Base-by-base conservation (phyloP, 179 eudicot species). In the Beta corolliflora region DNA sequence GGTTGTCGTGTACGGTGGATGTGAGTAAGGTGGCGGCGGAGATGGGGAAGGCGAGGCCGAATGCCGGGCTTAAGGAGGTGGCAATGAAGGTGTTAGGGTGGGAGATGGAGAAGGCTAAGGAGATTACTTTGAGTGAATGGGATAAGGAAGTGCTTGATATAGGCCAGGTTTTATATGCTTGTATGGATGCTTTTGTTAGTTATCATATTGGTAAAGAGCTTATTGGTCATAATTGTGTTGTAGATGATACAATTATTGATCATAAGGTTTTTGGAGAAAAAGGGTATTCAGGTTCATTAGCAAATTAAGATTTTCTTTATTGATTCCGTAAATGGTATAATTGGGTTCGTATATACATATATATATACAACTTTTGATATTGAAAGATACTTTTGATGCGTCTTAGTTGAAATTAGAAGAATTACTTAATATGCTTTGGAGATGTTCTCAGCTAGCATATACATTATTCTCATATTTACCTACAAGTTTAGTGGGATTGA, bases 111-210 rank as follows among this genome's bases (percentile, higher is more conserved):
- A 89, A 89, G 84, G 79, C 73, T n/a, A 87, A 58, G 80, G 13
- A 74, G 12, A 84, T 89, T 5, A 85, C 89, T 0, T 73, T 83
- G 88, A 83, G 91, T 65, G 21, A 77, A 21, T 88, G 91, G 91
- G 82, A 84, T 77, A 36, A 76, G 0, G 77, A 69, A 54, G 75
- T 79, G 54, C 80, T 88, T 68, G 83, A 72, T 71, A 72, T 58
- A 5, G 23, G 18, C 2, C 91, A 88, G 68, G 76, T 88, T 44
- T 48, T 71, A 74, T 88, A 88, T 81, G 91, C 89, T 59, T 82
- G 86, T 77, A 64, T 88, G 45, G 91, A 88, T 84, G 91, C 91
- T 6, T 88, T 80, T 74, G 63, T 73, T 0, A 74, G 83, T 52
- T 80, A 73, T 74, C 71, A 72, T 44, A 64, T 73, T 53, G 83